Evolutionary conservation across 2,329 filamentous ascomycete species (phyloP), one percentile per base, ranked within the genome.

Genomic region (Capronia coronata): DNA sequence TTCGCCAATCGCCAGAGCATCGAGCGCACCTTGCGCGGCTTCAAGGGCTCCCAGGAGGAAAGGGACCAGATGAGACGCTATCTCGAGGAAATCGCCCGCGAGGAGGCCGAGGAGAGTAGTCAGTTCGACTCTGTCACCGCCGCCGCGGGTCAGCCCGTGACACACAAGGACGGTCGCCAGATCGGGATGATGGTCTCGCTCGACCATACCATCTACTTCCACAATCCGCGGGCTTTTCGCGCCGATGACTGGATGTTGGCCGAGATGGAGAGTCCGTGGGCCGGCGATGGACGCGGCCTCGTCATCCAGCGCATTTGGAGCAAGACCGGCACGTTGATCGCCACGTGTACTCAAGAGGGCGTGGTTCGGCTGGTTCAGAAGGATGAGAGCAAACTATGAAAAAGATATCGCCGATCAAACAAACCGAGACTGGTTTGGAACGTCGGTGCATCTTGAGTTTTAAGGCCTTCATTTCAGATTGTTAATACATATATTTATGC

Each of bases 1-100:
- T 87, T 86, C 65, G 79, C 77, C 1, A 76, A 71, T 10, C 74
- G 75, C 1, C 68, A 59, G 2, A 68, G 69, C 43, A 63, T 73
- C 19, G 61, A 71, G 58, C 59, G 64, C 55, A 61, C 65, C 0
- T 50, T 73, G 19, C 64, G 66, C 5, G 62, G 62, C 8, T 63
- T 74, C 32, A 67, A 68, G 52, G 68, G 70, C 1, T 68, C 67
- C 3, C 68, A 71, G 43, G 63, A 71, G 22, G 71, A 72, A 34
- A 62, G 67, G 25, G 65, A 70, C 43, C 62, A 67, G 32, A 67
- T 71, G 43, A 57, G 61, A 2, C 63, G 63, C 19, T 68, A 69
- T 29, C 57, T 71, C 18, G 66, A 66, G 52, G 68, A 72, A 32
- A 58, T 72, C 32, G 69, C 69, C 29, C 65, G 67, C 35, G 67